Percentiles rank a stretch among this genome's conserved stretches.
Evolutionary conservation across 2,329 filamentous ascomycete species (phyloP).

Genomic region (Pseudocercospora crystallina): DNA sequence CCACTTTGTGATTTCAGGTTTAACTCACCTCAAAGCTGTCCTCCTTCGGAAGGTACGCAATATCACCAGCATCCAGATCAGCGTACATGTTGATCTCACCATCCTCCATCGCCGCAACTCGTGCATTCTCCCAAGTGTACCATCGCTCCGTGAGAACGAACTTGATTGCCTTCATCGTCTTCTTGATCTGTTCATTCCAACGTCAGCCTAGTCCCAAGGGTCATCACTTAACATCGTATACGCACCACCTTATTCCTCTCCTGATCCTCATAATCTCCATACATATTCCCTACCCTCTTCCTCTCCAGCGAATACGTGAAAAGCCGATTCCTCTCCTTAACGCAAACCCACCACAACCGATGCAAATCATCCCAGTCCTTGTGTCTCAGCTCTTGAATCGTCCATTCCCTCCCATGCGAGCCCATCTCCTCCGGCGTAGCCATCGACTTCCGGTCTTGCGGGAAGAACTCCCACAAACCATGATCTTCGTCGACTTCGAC

Average conservation of each 20-base stretch:
- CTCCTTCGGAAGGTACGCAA: slow-evolving; percentile 27
- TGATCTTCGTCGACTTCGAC: slow-evolving; percentile 69
- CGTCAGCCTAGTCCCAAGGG: background rate
- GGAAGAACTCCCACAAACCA: slow-evolving; percentile 92
- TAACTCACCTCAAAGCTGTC: no score
- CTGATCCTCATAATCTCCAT: slow-evolving; percentile 68
- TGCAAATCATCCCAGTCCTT: slow-evolving; percentile 96
- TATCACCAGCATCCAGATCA: slow-evolving; percentile 29
- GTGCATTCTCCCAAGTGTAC: slow-evolving; percentile 82
- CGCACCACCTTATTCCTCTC: slow-evolving; percentile 67
- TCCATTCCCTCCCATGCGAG: slow-evolving; percentile 79
- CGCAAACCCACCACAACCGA: slow-evolving; percentile 88
- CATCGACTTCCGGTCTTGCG: slow-evolving; percentile 66
- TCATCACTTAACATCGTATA: background rate
- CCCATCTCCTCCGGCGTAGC: slow-evolving; percentile 69
- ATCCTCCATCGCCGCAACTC: slow-evolving; percentile 64
- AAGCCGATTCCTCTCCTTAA: slow-evolving; percentile 86
- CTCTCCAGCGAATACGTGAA: slow-evolving; percentile 74
- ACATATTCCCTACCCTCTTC: slow-evolving; percentile 58
- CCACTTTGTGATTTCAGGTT: no score
- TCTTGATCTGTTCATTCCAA: slow-evolving; percentile 59
- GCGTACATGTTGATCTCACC: slow-evolving; percentile 63
- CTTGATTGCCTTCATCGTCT: slow-evolving; percentile 80
- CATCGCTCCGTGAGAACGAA: slow-evolving; percentile 82
- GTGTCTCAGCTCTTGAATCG: slow-evolving; percentile 75